Base-by-base conservation (phyloP, 2,329 filamentous ascomycete species). In the Orbilia blumenaviensis region DNA sequence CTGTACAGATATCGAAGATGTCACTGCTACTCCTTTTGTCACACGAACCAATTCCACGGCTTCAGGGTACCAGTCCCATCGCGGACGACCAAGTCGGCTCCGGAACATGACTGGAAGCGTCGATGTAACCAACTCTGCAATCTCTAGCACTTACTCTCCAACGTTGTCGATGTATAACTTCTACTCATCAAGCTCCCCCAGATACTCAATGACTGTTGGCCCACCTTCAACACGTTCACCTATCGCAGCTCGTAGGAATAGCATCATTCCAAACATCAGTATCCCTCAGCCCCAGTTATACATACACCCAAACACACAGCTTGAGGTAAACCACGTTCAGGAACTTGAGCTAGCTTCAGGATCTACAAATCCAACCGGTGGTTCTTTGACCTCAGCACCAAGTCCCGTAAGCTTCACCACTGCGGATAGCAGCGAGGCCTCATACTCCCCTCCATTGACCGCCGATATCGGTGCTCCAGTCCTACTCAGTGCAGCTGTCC, bases 161-260 rank as follows among this genome's bases (percentile, higher is more conserved):
- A 76, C 72, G n/a, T 34, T 76, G 23, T 76, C 72, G 12, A 69
- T 76, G 64, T 41, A 69, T n/a, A 76, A 76, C 48, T 76, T 76
- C 42, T 76, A 76, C 42, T 68, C 71, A 10, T 64, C 58, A 10
- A 12, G 56, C 8, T 9, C 68, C 7, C 48, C 58, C 9, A 52
- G 63, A 32, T 75, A 64, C 41, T 76, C 72, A 3, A 76, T 68
- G 25, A 38, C 72, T 3, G 64, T 61, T 2, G 72, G 44, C 10
- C 63, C 72, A 10, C 72, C 72, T 16, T 76, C 72, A 2, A 42
- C 18, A 8, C 46, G 64, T 7, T 69, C 72, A 9, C 67, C 72
- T 9, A 41, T 76, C 9, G 72, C 72, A 6, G 29, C 58, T 25
- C 56, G 72, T 14, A 32, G 72, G 34, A 76, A 76, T 50, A 76